Evolutionary conservation across 441 rosid species (phyloP), one percentile per base, ranked within the genome.

Genomic region (Erodium trifolium): DNA sequence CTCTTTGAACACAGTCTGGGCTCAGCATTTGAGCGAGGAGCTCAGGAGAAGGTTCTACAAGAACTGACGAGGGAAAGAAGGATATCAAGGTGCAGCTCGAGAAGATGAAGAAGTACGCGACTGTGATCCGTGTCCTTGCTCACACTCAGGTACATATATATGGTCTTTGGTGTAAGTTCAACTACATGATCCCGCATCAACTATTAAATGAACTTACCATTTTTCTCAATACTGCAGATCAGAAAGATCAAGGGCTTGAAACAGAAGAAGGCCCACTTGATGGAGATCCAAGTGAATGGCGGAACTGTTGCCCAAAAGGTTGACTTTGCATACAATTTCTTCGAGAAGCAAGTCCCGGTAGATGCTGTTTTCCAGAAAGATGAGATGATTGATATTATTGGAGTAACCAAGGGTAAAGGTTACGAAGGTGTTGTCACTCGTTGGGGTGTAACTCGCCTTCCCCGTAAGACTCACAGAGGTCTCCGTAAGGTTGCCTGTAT

Each of bases 401-500:
- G 93, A 18, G 97, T 91, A 4, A 89, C 96, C 8, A 91, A 89
- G 84, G 97, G 97, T 81, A 91, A 91, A 43, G 97, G 97, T 71
- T 89, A 85, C 17, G 97, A 89, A 75, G 96, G 97, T 75, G 97
- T 91, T 73, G 96, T 91, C 43, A 89, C 97, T 27, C 92, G 97
- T 68, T 91, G 96, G 96, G 97, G 97, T 69, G 97, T 89, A 5
- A 91, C 97, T 14, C 88, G 97, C 47, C 91, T 91, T 51, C 97
- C 97, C 19, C 92, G 97, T 51, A 92, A 92, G 83, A 92, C 97
- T 72, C 97, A 91, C 73, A 84, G 97, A 43, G 97, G 97, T 79
- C 92, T 91, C 16, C 91, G 96, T 31, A 89, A 91, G 87, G 97
- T 91, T 17, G 96, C 97, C 66, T 91, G 97, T 83, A 89, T 91